Base-by-base conservation (phyloP, 495 filamentous ascomycete genomes). In the Penicillium coprophilum region DNA sequence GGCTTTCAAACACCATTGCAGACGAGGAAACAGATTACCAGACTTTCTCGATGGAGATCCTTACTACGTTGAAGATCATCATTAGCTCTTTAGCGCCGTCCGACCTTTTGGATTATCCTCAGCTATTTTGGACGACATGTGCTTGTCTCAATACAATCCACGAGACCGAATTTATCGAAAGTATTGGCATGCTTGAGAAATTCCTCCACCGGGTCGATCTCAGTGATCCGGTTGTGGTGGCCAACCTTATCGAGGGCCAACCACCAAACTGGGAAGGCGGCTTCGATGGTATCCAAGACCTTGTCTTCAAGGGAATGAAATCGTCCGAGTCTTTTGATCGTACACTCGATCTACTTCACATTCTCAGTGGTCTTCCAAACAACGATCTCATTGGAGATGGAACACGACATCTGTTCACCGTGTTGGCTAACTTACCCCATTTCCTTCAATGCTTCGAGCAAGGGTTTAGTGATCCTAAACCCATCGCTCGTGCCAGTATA, bases 111-210 rank as follows among this genome's bases (percentile, higher is more conserved):
- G 85, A 87, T 34, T 96, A 93, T 58, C 92, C 94, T 7, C 92
- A 97, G 62, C 75, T 97, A 2, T 99, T 97, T 73, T 99, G 94
- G 94, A 93, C 93, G 2, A 95, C 90, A 2, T 96, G 92, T 64
- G 93, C 94, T 27, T 97, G 94, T 66, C 76, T 97, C 38, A 90
- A 97, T 66, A 97, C 94, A 1, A 92, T 96, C 57, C 92, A 96
- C 57, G 94, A 97, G 70, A 84, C 85, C 12, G 94, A 99, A 67
- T 99, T 96, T 63, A 81, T 93, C 53, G 92, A 96, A 63, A 91
- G 88, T 43, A 76, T 96, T 17, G 85, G 87, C 34, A 96, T 97
- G 87, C 79, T 99, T n/a, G 88, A 96, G 32, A 87, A 90, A 62
- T 82, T 96, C 47, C 67, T 99, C 36, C 81, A 84, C 61, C 92